These are phyloP conservation scores for Chalciporus piperatoides DNA, from an alignment of 1,284 basidiomycete species.

Conservation along the genomic window DNA sequence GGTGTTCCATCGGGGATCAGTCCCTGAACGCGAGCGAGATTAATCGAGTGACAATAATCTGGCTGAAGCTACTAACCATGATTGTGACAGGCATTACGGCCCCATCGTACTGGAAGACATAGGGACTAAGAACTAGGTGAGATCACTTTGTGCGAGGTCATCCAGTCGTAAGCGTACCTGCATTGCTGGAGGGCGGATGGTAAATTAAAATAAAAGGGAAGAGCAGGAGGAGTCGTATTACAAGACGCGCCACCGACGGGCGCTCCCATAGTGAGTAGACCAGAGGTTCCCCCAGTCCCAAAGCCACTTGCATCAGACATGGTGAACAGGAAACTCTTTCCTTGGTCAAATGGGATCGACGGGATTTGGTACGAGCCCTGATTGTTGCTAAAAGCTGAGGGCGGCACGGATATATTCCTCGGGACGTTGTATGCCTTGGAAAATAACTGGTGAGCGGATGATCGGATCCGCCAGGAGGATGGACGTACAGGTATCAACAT, in stretches of 20 bases:
- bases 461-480: neutral
- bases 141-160: conserved; percentile 1
- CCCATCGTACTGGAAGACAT: conserved; percentile 46
- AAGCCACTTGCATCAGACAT: conserved; percentile 74
- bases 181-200: conserved; percentile 60
- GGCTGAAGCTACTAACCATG: conserved; percentile 38
- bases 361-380: conserved; percentile 50
- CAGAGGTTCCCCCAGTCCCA: conserved; percentile 57
- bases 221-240: conserved; percentile 41
- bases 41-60: conserved; percentile 1
- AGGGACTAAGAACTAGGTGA: conserved; percentile 42
- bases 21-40: conserved; percentile 39
- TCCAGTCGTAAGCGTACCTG: conserved; percentile 40
- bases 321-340: conserved; percentile 47
- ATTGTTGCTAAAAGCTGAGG: conserved; percentile 49
- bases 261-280: conserved; percentile 47
- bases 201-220: conserved; percentile 49
- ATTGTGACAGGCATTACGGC: conserved; percentile 62
- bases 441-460: conserved; percentile 9
- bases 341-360: conserved; percentile 41
- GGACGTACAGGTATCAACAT: conserved; percentile 56
- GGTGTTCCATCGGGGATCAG: conserved; percentile 60
- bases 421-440: conserved; percentile 34
- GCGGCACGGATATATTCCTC: conserved; percentile 55
- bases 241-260: conserved; percentile 48